Conservation (phyloP, 2,329 filamentous ascomycete species). For the Mycosphaerella sp. region DNA sequence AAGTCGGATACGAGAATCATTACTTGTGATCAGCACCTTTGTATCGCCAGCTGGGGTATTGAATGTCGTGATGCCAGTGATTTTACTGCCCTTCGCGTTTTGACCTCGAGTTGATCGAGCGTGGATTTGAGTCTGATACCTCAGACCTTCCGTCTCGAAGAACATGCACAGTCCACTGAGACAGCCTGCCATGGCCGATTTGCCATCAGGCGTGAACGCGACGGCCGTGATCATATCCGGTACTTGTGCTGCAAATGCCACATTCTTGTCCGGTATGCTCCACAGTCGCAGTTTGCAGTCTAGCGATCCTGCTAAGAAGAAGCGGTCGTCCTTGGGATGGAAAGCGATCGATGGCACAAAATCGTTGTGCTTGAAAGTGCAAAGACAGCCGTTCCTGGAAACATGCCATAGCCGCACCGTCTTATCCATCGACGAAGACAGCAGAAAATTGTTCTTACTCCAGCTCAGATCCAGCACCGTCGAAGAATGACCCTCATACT, state of each 20-base stretch:
- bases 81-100: slow-evolving; percentile 94
- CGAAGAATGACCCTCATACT: slow-evolving; percentile 76
- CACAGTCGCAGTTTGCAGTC: slow-evolving; percentile 84
- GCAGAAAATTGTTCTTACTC: slow-evolving; percentile 98
- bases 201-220: slow-evolving; percentile 87
- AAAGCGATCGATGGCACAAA: slow-evolving; percentile 94
- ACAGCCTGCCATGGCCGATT: slow-evolving; percentile 80
- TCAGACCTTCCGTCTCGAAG: slow-evolving; percentile 87
- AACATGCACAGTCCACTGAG: slow-evolving; percentile 81
- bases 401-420: slow-evolving; percentile 93
- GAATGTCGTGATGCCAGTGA: slow-evolving; percentile 83
- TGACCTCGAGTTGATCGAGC: slow-evolving; percentile 89
- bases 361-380: slow-evolving; percentile 89
- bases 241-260: slow-evolving; percentile 71
- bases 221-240: slow-evolving; percentile 91
- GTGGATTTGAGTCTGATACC: slow-evolving; percentile 76
- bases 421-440: slow-evolving; percentile 98
- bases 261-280: slow-evolving; percentile 95
- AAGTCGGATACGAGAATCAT: slow-evolving; percentile 84
- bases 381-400: slow-evolving; percentile 76
- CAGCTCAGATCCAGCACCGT: slow-evolving; percentile 89
- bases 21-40: slow-evolving; percentile 86
- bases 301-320: slow-evolving; percentile 89
- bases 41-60: slow-evolving; percentile 58
- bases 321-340: slow-evolving; percentile 89